Evolutionary conservation across 2,329 filamentous ascomycete genomes (phyloP).

Genomic region (Trichoderma harzianum): DNA sequence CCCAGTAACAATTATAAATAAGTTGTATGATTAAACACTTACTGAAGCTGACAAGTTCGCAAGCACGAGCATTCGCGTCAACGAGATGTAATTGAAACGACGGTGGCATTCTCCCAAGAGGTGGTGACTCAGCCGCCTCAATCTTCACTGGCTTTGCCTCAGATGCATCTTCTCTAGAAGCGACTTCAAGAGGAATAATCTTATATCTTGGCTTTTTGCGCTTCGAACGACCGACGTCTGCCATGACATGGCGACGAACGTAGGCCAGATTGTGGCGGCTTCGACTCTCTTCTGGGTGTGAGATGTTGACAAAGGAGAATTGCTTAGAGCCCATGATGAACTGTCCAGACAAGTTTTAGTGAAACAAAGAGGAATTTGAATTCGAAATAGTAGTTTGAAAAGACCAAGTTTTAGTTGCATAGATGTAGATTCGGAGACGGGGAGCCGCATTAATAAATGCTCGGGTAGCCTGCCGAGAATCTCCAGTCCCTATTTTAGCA

Average conservation of each 20-base stretch:
- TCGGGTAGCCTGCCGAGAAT: not conserved
- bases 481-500: not conserved
- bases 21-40: not conserved
- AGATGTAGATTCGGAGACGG: not conserved
- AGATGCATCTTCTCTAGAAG: not conserved
- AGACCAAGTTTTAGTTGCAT: not conserved
- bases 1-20: not conserved
- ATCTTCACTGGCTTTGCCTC: not conserved
- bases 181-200: not conserved
- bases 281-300: not conserved
- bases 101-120: not conserved
- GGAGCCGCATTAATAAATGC: not conserved
- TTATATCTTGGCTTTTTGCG: not conserved
- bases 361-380: not conserved
- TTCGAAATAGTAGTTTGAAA: not conserved
- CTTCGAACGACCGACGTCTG: not conserved
- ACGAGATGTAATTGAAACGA: not conserved
- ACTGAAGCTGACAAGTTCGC: conserved; percentile 4
- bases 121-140: not conserved
- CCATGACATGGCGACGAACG: conserved; percentile 6
- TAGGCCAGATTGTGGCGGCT: not conserved
- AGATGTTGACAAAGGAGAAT: conserved; percentile 6
- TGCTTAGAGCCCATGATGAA: not conserved
- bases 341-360: not conserved
- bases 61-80: not conserved